A percentile compares a stretch with the other conserved stretches of the same genome.
phyloP scores from a whole-genome alignment of 176 grass and related monocot genomes.

The Bolboschoenus planiculmis region DNA sequence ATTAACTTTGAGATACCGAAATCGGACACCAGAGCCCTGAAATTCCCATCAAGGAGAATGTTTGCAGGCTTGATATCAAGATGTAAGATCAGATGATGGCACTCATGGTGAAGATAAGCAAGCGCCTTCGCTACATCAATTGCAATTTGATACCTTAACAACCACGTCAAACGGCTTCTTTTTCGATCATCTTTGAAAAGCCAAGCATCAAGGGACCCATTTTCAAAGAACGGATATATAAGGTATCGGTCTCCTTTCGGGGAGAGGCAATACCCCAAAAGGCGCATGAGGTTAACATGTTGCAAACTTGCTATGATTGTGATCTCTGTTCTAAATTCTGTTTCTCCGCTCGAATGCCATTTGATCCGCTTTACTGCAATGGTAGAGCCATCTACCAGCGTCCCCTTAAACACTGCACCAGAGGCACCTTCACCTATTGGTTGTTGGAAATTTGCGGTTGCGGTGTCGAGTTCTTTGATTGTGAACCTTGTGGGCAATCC shows the following conservation, averaged over 20 bases:
- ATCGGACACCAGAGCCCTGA: conserved; percentile 44
- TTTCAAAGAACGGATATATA: conserved; percentile 49
- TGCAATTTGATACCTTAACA: conserved; percentile 21
- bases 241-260: conserved; percentile 21
- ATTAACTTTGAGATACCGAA: conserved; percentile 58
- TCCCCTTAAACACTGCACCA: conserved; percentile 38
- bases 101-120: conserved; percentile 62
- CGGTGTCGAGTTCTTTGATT: background rate
- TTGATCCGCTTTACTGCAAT: conserved; percentile 47
- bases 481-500: background rate
- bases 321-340: conserved; percentile 39
- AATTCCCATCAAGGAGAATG: conserved; percentile 53
- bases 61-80: conserved; percentile 66
- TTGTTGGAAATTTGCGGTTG: conserved; percentile 29
- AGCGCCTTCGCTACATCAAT: conserved; percentile 49
- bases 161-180: conserved; percentile 29
- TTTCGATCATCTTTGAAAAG: conserved; percentile 29
- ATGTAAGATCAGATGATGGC: conserved; percentile 38
- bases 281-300: conserved; percentile 42
- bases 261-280: conserved; percentile 44
- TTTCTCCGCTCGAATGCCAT: conserved; percentile 15
- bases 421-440: conserved; percentile 40
- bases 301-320: conserved; percentile 37
- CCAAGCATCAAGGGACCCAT: conserved; percentile 57
- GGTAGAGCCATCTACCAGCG: conserved; percentile 43